A percentile compares a stretch with the other conserved stretches of the same genome.
Conservation (phyloP, 345 rosid species). For the Trapa bicornis region DNA sequence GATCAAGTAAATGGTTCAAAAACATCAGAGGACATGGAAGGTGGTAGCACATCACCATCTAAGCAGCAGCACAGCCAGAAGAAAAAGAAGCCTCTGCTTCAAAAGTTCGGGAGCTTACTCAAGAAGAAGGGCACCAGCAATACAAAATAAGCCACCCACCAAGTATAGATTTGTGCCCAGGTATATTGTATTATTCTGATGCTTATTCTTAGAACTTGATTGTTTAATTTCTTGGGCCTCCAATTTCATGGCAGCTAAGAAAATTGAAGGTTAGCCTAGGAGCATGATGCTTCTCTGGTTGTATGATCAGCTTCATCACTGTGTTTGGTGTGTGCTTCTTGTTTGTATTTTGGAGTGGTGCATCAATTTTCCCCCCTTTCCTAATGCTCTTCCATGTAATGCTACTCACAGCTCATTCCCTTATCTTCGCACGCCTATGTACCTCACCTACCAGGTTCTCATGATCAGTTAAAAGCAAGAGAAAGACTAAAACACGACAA, state of each 20-base stretch:
- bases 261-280: neutral
- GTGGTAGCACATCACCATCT: slow-evolving; percentile 30
- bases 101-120: slow-evolving; percentile 83
- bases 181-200: neutral
- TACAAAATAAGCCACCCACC: slow-evolving; percentile 26
- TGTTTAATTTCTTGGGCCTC: neutral
- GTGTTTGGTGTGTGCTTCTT: neutral
- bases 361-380: neutral
- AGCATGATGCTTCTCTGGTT: neutral
- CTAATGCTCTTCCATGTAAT: neutral
- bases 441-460: slow-evolving; percentile 34
- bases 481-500: neutral
- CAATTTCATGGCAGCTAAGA: neutral
- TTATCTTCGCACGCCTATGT: too few species aligned
- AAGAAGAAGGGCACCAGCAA: slow-evolving; percentile 75
- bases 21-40: slow-evolving; percentile 42
- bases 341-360: neutral
- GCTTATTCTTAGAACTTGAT: neutral
- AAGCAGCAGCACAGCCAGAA: slow-evolving; percentile 58
- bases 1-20: slow-evolving; percentile 56
- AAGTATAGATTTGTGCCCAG: neutral
- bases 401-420: too few species aligned
- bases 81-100: slow-evolving; percentile 86
- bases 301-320: neutral
- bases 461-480: neutral